Base-by-base conservation (phyloP, 371 early-diverging fungal species). In the Choanephora cucurbitarum region DNA sequence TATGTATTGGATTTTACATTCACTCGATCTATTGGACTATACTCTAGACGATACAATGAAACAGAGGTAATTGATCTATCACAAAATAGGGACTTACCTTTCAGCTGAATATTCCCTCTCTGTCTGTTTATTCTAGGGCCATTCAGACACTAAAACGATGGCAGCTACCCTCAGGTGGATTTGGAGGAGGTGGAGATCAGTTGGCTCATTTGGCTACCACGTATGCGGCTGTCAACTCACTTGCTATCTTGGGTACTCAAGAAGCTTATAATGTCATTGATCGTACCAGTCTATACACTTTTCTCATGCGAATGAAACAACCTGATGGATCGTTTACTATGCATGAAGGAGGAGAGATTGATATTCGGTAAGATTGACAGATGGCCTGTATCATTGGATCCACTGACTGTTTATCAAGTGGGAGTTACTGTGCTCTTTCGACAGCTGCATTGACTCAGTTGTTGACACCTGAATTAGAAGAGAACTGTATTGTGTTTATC, bases 261-360 rank as follows among this genome's bases (percentile, higher is more conserved):
- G 86, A 84, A 58, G 93, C 92, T 0, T 92, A 84, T 58, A 76
- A 83, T 22, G 44, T 78, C n/a, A 81, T 95, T 39, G 72, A 92
- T 56, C 90, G 87, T 56, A 67, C 79, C 21, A 62, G 68, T 17
- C 63, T 97, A 52, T 83, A 90, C 45, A 49, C 63, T 7, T 99
- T 91, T 73, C 67, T 99, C 21, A 55, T 91, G 71, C 52, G 80
- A 1, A 79, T 97, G 79, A 97, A 98, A 67, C 90, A 88, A 43
- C 70, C 85, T 0, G 92, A 94, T 76, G 98, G 98, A 1, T 90
- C 92, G 0, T 99, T 96, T 67, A 77, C 75, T 0, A 92, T 97
- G 93, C 90, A 92, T 65, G 72, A 84, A 3, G 95, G 88, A 17
- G 98, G 98, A 4, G 99, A 99, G 68, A 83, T 93, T 6, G 99